Evolutionary conservation across 2,329 filamentous ascomycete species (phyloP), one percentile per base, ranked within the genome.

Genomic region (Neonectria magnoliae): DNA sequence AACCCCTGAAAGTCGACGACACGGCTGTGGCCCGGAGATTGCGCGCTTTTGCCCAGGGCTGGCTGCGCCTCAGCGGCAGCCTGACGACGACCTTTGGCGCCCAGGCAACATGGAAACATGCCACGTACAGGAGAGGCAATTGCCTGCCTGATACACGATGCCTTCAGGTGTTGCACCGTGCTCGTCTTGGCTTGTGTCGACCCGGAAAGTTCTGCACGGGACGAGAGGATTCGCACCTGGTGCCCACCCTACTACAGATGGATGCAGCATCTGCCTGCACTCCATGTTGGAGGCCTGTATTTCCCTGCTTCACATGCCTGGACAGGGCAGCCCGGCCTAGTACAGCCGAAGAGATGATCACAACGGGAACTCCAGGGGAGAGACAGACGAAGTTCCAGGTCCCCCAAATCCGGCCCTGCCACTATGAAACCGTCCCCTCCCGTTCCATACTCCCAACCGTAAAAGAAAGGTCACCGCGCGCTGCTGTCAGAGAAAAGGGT

Each of bases 21-120:
- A 2, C 27, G 45, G 25, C 11, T 33, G 29, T 14, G 38, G 38
- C 9, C 47, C 60, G 41, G 54, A 54, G 31, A 57, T 62, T 62
- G 47, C 54, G 48, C 60, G 53, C 60, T 22, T 53, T 57, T 62
- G 38, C 27, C 13, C 22, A 29, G n/a, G 14, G 18, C 60, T 62
- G 60, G 18, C 60, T 62, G 60, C 60, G 53, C 60, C 60, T 57
- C 53, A 13, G 38, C 45, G 20, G 54, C 48, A 20, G 33, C n/a
- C 47, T n/a, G 31, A 27, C 13, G 20, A 36, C 29, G 8, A 6
- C 25, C 25, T 36, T 42, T 54, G 50, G 20, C 53, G 33, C 29
- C 57, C 29, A 54, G 48, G 47, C 22, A 27, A 38, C 33, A 42
- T 25, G 25, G 25, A 25, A 25, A 42, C 54, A 57, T 58, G 60